These are phyloP conservation scores for Lentinula boryana DNA, from an alignment of 768 basidiomycete species.

Conservation along the genomic window DNA sequence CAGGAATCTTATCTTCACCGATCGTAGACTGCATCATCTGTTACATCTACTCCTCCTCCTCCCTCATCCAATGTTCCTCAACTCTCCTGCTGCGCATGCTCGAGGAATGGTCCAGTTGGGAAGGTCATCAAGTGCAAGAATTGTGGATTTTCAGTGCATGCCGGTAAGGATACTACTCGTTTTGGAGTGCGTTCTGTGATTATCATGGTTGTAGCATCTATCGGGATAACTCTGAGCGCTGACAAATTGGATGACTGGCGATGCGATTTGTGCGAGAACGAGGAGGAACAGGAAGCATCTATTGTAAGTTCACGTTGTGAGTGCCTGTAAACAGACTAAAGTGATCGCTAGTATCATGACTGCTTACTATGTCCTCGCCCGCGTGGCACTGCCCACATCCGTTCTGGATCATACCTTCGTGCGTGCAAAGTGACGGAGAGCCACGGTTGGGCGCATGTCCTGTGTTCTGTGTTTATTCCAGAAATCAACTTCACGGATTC, in stretches of 20 bases:
- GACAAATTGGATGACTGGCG: conserved; percentile 67
- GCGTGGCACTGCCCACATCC: conserved; percentile 38
- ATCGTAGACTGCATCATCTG: conserved; percentile 41
- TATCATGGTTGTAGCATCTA: conserved; percentile 37
- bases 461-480: conserved; percentile 84
- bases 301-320: conserved; percentile 44
- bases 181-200: conserved; percentile 6
- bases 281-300: conserved; percentile 76
- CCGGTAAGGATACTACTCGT: conserved; percentile 42
- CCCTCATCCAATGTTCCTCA: conserved; percentile 42
- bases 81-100: conserved; percentile 70
- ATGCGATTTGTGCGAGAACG: conserved; percentile 86
- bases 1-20: conserved; percentile 13
- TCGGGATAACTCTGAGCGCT: conserved; percentile 65
- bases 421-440: conserved; percentile 89
- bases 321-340: background rate
- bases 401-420: conserved; percentile 61
- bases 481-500: conserved; percentile 84
- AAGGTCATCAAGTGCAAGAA: conserved; percentile 79
- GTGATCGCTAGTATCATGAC: conserved; percentile 35
- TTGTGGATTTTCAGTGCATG: conserved; percentile 76
- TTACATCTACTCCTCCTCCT: conserved; percentile 64
- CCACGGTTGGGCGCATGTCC: conserved; percentile 85
- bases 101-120: conserved; percentile 65
- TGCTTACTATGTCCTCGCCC: conserved; percentile 78